Conservation (phyloP, 2,329 filamentous ascomycete genomes). For the Aspergillus oerlinghausenensis region DNA sequence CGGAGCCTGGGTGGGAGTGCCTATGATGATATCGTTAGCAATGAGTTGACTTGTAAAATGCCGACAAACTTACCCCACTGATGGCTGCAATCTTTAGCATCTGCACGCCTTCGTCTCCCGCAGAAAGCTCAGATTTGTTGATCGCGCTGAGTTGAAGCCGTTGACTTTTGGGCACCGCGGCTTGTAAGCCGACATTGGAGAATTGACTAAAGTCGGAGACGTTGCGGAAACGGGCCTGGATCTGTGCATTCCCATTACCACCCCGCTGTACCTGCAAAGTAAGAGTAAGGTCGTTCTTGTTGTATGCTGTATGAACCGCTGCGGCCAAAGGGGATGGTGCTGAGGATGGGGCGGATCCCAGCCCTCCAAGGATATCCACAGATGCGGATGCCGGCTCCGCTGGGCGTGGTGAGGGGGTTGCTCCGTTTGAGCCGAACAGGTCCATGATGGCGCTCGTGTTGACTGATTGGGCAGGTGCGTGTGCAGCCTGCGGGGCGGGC, state of each 20-base stretch:
- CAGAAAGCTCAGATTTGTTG: slow-evolving; percentile 69
- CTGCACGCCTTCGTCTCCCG: slow-evolving; percentile 80
- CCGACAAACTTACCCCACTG: slow-evolving; percentile 70
- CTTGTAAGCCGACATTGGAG: slow-evolving; percentile 77
- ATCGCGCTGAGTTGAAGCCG: slow-evolving; percentile 90
- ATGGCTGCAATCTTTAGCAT: slow-evolving; percentile 81
- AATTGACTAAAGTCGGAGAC: slow-evolving; percentile 61
- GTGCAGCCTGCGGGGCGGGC: slow-evolving; percentile 51
- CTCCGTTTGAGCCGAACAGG: slow-evolving; percentile 60
- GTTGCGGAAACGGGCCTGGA: slow-evolving; percentile 81
- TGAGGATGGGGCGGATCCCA: slow-evolving; percentile 49
- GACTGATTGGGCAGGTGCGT: slow-evolving; percentile 43
- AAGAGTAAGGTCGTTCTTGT: slow-evolving; percentile 77
- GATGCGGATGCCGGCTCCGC: slow-evolving; percentile 42
- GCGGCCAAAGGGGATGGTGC: slow-evolving; percentile 40
- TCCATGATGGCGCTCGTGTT: slow-evolving; percentile 83
- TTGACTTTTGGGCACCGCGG: slow-evolving; percentile 93
- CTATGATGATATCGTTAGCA: slow-evolving; percentile 46
- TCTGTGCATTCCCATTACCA: slow-evolving; percentile 63
- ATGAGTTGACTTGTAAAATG: slow-evolving; percentile 12
- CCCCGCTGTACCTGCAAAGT: slow-evolving; percentile 81
- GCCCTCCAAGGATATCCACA: slow-evolving; percentile 30
- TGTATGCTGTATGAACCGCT: slow-evolving; percentile 67
- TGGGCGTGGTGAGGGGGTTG: slow-evolving; percentile 46
- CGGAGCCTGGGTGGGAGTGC: slow-evolving; percentile 65